phyloP scores from a whole-genome alignment of 306 rosid species.

The Quercus ilex region DNA sequence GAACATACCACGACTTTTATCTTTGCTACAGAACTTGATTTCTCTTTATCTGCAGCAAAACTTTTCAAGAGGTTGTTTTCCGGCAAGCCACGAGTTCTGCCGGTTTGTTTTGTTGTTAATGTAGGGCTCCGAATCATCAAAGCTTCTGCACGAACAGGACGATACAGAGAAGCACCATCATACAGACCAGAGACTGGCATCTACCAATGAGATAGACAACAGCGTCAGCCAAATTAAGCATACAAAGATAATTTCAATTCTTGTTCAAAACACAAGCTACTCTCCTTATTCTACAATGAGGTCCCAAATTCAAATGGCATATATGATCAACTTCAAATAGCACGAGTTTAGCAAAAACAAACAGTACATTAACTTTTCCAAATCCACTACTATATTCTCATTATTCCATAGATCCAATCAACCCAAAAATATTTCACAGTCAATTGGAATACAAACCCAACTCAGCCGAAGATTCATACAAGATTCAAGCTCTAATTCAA shows the following conservation, averaged over 20 bases:
- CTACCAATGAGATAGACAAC: constrained; percentile 38
- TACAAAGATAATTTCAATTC: neutral
- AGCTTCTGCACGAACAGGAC: constrained; percentile 56
- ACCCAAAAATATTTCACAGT: neutral
- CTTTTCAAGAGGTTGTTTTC: constrained; percentile 67
- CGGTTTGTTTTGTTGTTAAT: constrained; percentile 56
- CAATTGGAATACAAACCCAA: neutral
- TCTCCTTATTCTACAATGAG: neutral
- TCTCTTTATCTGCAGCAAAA: constrained; percentile 85
- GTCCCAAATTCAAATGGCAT: neutral
- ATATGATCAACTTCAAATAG: neutral
- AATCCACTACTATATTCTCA: neutral
- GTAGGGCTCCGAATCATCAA: constrained; percentile 79
- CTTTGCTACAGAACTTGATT: constrained; percentile 84
- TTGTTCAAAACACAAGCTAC: neutral
- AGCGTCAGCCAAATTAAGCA: constrained; percentile 15
- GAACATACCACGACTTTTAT: constrained; percentile 98
- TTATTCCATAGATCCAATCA: neutral
- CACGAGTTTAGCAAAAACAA: neutral
- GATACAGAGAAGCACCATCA: constrained; percentile 43
- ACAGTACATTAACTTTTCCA: neutral
- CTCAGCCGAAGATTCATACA: neutral
- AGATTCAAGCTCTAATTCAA: neutral
- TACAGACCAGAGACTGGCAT: constrained; percentile 53
- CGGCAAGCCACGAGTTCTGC: constrained; percentile 58